These are phyloP conservation scores for Didymella pinodella DNA, from an alignment of 2,329 filamentous ascomycete species.

Conservation along the genomic window DNA sequence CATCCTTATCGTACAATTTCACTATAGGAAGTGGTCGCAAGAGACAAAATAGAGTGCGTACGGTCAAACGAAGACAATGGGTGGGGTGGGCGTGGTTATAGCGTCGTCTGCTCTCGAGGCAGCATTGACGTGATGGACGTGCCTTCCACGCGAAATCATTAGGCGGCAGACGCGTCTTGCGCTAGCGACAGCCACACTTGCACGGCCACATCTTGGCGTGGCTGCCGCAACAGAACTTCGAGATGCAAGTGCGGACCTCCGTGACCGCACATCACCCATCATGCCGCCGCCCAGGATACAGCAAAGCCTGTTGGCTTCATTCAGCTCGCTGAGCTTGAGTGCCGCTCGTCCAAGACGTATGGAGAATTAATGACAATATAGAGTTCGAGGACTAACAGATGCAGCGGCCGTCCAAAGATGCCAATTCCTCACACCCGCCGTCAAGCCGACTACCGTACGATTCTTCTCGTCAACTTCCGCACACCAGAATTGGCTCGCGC, in stretches of 20 bases:
- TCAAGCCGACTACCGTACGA: constrained; percentile 50
- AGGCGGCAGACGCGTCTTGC: constrained; percentile 9
- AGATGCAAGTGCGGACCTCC: constrained; percentile 1
- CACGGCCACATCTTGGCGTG: constrained; percentile 31
- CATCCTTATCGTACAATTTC: constrained; percentile 62
- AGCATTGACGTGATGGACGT: constrained; percentile 27
- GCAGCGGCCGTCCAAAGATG: constrained; percentile 42
- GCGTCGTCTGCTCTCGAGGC: constrained; percentile 7
- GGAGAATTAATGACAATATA: background rate
- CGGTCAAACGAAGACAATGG: background rate
- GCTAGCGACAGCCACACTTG: constrained; percentile 22
- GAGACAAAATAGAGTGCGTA: too few relatives aligned
- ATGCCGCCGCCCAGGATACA: constrained; percentile 54
- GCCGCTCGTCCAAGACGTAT: constrained; percentile 37
- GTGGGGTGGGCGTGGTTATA: constrained; percentile 17
- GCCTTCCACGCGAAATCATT: constrained; percentile 26
- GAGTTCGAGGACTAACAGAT: background rate
- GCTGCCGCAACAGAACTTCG: constrained; percentile 30
- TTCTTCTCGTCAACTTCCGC: constrained; percentile 75
- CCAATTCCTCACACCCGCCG: constrained; percentile 42
- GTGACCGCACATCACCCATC: constrained; percentile 20
- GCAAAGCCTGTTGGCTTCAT: constrained; percentile 45
- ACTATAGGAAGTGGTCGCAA: background rate
- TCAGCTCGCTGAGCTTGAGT: constrained; percentile 40
- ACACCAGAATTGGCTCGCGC: constrained; percentile 79